These are phyloP conservation scores for Colletotrichum tropicicola DNA, from an alignment of 2,329 filamentous ascomycete species.

Conservation along the genomic window DNA sequence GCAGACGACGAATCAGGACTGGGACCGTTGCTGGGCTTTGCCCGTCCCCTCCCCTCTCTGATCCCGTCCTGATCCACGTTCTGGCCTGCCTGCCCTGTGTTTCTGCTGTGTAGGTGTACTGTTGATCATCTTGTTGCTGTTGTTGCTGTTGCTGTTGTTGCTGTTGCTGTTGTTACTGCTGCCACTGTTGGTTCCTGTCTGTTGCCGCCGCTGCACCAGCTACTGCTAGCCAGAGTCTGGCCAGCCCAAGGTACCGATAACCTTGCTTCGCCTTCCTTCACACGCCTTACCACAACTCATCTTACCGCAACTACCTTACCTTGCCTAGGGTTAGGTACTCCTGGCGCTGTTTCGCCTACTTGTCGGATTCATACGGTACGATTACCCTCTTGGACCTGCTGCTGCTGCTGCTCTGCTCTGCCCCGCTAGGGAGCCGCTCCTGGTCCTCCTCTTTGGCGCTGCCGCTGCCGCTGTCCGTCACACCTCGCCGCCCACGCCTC, in stretches of 20 bases:
- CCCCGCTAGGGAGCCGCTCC: not conserved
- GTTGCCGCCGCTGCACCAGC: not conserved
- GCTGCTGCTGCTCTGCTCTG: not conserved
- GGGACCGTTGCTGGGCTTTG: conserved; percentile 33
- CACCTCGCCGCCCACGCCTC: not conserved
- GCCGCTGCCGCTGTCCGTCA: not conserved
- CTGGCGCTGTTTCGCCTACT: not conserved
- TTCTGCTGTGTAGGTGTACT: not conserved
- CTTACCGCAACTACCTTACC: too few species aligned
- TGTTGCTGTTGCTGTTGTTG: not conserved
- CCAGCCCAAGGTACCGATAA: not conserved
- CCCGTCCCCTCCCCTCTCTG: conserved; percentile 36
- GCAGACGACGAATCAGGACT: conserved; percentile 44
- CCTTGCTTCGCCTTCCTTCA: too few species aligned
- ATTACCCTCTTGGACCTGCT: conserved; percentile 6
- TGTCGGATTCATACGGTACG: conserved; percentile 23
- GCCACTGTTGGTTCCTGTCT: not conserved
- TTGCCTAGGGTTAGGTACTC: not conserved
- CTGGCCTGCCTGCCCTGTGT: not conserved
- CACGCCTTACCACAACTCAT: too few species aligned
- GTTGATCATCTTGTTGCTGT: not conserved
- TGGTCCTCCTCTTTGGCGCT: too few species aligned
- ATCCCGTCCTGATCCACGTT: conserved; percentile 10
- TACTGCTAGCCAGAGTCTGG: not conserved
- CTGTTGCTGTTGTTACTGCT: not conserved